A percentile compares a stretch with the other conserved stretches of the same genome.
Evolutionary conservation across 371 early-diverging fungal species (phyloP).

Genomic region (Rhizopus stolonifer): DNA sequence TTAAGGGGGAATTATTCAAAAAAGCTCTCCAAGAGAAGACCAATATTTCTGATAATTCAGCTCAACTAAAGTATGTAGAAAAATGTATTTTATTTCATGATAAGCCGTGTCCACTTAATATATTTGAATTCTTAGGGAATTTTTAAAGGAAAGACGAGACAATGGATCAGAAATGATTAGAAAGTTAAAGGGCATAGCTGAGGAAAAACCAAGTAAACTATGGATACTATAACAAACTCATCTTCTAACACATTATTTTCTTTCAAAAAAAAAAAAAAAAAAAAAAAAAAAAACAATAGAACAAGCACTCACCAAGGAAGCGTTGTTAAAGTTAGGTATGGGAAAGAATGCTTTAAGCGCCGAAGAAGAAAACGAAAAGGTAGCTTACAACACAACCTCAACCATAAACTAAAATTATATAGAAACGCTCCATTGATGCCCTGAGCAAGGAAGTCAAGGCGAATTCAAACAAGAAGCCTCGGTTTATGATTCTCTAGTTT

Average conservation of each 20-base stretch:
- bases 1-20: conserved; percentile 26
- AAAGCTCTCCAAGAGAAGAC: conserved; percentile 8
- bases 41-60: conserved; percentile 2
- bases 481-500: conserved; percentile 37
- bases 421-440: conserved; percentile 40
- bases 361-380: conserved; percentile 39
- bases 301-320: conserved; percentile 32
- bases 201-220: conserved; percentile 26
- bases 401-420: too few species aligned
- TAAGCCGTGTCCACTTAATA: too few species aligned
- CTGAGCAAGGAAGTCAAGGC: conserved; percentile 19
- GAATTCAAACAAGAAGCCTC: conserved; percentile 30
- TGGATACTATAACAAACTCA: neutral
- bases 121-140: conserved; percentile 23
- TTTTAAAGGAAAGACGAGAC: conserved; percentile 35
- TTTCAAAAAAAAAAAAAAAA: neutral
- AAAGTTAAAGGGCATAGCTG: conserved; percentile 36
- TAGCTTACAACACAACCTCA: too few species aligned
- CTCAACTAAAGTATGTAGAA: conserved; percentile 8
- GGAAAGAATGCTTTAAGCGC: conserved; percentile 16
- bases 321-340: conserved; percentile 36
- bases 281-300: too few species aligned
- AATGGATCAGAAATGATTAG: conserved; percentile 44
- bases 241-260: neutral
- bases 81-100: too few species aligned